A percentile compares a stretch with the other conserved stretches of the same genome.
Evolutionary conservation across 305 asterid genomes (phyloP).

Genomic region (Solanum hybrid): DNA sequence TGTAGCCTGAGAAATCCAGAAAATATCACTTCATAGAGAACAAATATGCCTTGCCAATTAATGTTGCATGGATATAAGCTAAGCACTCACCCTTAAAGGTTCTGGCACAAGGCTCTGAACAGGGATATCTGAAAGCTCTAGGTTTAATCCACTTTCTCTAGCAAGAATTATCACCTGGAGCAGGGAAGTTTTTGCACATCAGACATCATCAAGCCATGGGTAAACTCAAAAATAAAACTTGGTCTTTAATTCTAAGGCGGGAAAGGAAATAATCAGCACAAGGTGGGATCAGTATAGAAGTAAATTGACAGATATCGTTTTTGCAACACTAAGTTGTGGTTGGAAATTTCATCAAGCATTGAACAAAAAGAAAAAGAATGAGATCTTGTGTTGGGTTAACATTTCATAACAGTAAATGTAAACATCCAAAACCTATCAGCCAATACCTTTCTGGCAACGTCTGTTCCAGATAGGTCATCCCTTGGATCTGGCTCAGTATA

Average conservation of each 20-base stretch:
- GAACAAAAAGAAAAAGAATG: not conserved
- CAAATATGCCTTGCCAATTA: not conserved
- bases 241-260: not conserved
- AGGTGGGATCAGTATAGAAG: not conserved
- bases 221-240: not conserved
- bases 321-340: not conserved
- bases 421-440: not conserved
- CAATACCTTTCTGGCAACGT: slow-evolving; percentile 93
- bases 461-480: slow-evolving; percentile 95
- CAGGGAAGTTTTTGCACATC: slow-evolving; percentile 12
- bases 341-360: not conserved
- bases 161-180: slow-evolving; percentile 94
- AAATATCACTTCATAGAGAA: slow-evolving; percentile 16
- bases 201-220: not conserved
- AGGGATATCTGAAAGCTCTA: slow-evolving; percentile 79
- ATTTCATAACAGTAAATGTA: not conserved
- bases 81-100: slow-evolving; percentile 49
- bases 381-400: not conserved
- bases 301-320: not conserved
- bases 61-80: not conserved
- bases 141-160: slow-evolving; percentile 75
- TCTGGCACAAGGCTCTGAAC: slow-evolving; percentile 84
- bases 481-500: slow-evolving; percentile 99
- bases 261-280: not conserved
- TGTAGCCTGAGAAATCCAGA: slow-evolving; percentile 40